Conservation (phyloP, 163 green algal genomes). For the Chloroidium sp. region DNA sequence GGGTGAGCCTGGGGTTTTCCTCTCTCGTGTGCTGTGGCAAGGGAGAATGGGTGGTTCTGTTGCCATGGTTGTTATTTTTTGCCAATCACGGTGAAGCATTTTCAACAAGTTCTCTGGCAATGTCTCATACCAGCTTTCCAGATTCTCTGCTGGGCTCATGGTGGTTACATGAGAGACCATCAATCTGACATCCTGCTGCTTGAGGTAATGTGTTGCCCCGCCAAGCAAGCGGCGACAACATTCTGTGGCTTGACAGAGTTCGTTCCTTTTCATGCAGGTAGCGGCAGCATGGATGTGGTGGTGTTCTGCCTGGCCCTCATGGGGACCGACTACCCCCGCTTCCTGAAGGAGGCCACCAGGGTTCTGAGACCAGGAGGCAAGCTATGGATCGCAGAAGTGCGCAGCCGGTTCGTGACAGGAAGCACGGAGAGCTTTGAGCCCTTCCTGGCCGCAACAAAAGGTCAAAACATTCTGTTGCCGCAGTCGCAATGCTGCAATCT, state of each 20-base stretch:
- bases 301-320: constrained; percentile 94
- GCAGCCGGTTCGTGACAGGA: constrained; percentile 7
- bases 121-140: neutral
- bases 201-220: neutral
- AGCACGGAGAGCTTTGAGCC: constrained; percentile 32
- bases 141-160: neutral
- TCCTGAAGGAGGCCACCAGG: constrained; percentile 76
- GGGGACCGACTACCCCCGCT: constrained; percentile 82
- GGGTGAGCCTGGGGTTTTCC: constrained; percentile 1
- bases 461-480: too few relatives aligned
- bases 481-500: too few relatives aligned
- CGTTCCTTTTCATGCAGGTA: constrained; percentile 5
- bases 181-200: neutral
- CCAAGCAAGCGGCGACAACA: neutral
- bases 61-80: too few relatives aligned
- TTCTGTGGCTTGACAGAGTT: neutral
- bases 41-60: too few relatives aligned
- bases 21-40: neutral
- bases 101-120: neutral
- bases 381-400: constrained; percentile 95
- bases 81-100: too few relatives aligned
- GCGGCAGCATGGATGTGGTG: constrained; percentile 59
- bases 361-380: constrained; percentile 50
- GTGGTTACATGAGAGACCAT: neutral
- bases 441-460: constrained; percentile 39